These are phyloP conservation scores for Russula brevipes DNA, from an alignment of 768 basidiomycete genomes.

Conservation along the genomic window DNA sequence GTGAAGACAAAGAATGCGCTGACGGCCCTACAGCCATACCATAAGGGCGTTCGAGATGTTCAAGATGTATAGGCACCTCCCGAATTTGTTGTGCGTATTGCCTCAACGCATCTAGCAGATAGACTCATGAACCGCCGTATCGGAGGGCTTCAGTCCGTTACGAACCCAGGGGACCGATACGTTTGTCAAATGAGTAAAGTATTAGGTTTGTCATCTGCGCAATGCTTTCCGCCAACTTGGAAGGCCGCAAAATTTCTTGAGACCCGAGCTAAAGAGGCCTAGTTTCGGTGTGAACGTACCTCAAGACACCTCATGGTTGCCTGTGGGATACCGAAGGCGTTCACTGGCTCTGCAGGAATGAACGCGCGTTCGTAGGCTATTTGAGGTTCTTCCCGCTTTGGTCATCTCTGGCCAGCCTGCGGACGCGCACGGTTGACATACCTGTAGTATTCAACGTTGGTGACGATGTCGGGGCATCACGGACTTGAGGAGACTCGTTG, in stretches of 20 bases:
- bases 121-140: constrained; percentile 3
- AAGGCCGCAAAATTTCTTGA: constrained; percentile 13
- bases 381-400: constrained; percentile 59
- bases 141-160: constrained; percentile 25
- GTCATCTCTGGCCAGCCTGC: constrained; percentile 35
- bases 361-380: constrained; percentile 53
- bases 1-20: constrained; percentile 19
- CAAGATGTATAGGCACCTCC: constrained; percentile 21
- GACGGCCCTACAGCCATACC: constrained; percentile 20
- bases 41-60: constrained; percentile 14
- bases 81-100: constrained; percentile 39
- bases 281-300: constrained; percentile 37
- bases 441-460: constrained; percentile 28
- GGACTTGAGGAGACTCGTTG: constrained; percentile 31
- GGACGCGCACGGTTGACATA: not conserved
- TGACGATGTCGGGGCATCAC: constrained; percentile 16
- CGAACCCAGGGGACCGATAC: constrained; percentile 64
- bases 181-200: constrained; percentile 48
- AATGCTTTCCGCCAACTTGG: constrained; percentile 74
- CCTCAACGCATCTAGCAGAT: constrained; percentile 39
- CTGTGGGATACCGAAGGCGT: constrained; percentile 84
- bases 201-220: constrained; percentile 77
- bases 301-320: constrained; percentile 87
- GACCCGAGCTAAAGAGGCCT: constrained; percentile 9
- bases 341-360: constrained; percentile 78